Evolutionary conservation across 1,284 basidiomycete species (phyloP).

Genomic region (Lentinus polychrous): DNA sequence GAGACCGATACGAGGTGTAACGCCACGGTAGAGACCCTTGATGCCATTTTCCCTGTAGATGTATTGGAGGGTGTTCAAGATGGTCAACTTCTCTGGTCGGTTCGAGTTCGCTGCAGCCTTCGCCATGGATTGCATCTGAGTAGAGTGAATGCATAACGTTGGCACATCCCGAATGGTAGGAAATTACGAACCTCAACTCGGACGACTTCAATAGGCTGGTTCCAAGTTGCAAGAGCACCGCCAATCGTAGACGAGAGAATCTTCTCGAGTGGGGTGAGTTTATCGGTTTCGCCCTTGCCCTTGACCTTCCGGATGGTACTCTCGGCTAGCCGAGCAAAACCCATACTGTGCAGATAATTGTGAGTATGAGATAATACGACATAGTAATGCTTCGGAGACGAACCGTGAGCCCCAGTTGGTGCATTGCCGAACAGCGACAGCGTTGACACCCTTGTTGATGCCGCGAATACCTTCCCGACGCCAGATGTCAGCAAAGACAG

Average conservation of each 20-base stretch:
- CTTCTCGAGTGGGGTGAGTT: conserved; percentile 77
- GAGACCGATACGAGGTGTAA: conserved; percentile 92
- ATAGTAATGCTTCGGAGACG: conserved; percentile 23
- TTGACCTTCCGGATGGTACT: conserved; percentile 68
- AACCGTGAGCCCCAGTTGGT: conserved; percentile 99
- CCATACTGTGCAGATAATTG: conserved; percentile 60
- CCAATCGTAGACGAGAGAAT: conserved; percentile 88
- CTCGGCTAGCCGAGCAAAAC: conserved; percentile 94
- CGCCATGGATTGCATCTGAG: conserved; percentile 97
- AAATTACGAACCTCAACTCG: conserved; percentile 68
- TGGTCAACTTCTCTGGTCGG: conserved; percentile 86
- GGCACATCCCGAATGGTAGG: background rate
- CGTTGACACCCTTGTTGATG: conserved; percentile 99
- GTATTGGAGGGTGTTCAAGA: conserved; percentile 84
- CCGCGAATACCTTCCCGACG: conserved; percentile 89
- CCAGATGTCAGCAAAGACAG: conserved; percentile 93
- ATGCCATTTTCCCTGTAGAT: conserved; percentile 97
- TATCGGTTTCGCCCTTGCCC: conserved; percentile 74
- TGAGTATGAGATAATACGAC: conserved; percentile 2
- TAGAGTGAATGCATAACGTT: background rate
- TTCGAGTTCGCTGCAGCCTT: conserved; percentile 70
- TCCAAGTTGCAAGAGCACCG: conserved; percentile 97
- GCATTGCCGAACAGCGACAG: conserved; percentile 94
- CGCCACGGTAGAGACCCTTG: conserved; percentile 95
- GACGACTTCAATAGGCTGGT: conserved; percentile 98